Percentiles rank a stretch among this genome's conserved stretches.
These are phyloP conservation scores for Arbutus unedo DNA, from an alignment of 148 eudicot species.

Conservation along the genomic window DNA sequence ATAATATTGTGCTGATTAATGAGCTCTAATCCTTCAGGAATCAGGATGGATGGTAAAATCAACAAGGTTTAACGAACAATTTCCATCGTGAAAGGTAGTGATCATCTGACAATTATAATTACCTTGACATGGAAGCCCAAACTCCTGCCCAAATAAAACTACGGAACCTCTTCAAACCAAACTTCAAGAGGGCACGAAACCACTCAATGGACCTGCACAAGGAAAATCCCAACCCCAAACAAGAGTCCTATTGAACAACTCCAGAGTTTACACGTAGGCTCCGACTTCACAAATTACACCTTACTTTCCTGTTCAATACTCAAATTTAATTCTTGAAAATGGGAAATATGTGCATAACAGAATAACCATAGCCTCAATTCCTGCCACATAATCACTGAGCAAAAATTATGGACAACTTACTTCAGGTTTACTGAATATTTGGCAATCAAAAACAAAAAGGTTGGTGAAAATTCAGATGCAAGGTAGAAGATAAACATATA, in stretches of 20 bases:
- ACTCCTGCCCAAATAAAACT: too few species aligned
- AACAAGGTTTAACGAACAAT: background rate
- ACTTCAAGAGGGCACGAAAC: background rate
- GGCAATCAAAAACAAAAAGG: background rate
- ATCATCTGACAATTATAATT: background rate
- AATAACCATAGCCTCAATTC: too few species aligned
- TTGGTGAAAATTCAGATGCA: background rate
- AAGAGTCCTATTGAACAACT: too few species aligned
- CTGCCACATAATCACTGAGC: too few species aligned
- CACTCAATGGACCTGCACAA: background rate
- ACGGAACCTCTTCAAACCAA: background rate
- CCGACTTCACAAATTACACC: too few species aligned
- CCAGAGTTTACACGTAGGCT: too few species aligned
- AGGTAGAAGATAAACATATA: background rate
- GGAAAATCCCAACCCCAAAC: background rate
- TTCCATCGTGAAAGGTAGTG: background rate
- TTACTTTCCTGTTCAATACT: too few species aligned
- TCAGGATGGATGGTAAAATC: background rate
- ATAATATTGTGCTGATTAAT: background rate
- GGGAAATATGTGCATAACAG: too few species aligned
- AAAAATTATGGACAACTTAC: too few species aligned
- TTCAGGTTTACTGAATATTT: too few species aligned
- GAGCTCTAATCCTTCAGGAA: background rate
- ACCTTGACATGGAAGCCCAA: background rate
- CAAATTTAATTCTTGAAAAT: too few species aligned